Conservation (phyloP, 306 rosid genomes). For the Arachis stenosperma region DNA sequence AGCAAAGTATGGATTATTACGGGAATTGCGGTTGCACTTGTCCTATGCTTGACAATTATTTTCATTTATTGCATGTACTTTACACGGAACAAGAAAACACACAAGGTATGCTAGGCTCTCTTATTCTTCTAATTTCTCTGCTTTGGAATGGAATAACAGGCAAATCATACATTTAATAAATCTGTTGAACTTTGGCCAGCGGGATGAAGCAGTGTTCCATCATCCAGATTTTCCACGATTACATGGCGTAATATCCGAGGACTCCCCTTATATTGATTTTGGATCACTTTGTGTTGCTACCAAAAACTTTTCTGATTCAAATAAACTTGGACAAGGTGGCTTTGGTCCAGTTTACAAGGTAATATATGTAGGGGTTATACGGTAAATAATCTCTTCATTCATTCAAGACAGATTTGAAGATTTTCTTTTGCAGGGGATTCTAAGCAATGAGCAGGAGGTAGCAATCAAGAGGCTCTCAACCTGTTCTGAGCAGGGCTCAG, state of each 20-base stretch:
- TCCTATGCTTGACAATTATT: slow-evolving; percentile 38
- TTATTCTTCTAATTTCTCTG: slow-evolving; percentile 11
- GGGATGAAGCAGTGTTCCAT: not conserved
- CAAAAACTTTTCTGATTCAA: slow-evolving; percentile 52
- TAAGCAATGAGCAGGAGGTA: slow-evolving; percentile 58
- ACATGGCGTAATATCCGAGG: slow-evolving; percentile 18
- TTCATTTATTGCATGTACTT: slow-evolving; percentile 37
- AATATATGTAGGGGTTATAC: slow-evolving; percentile 3
- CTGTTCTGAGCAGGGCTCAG: slow-evolving; percentile 63
- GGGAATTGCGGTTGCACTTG: slow-evolving; percentile 18
- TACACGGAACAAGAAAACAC: slow-evolving; percentile 30
- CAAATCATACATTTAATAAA: not conserved
- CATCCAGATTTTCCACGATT: slow-evolving; percentile 7
- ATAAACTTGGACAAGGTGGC: slow-evolving; percentile 79
- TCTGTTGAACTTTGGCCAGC: not conserved
- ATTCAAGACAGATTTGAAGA: not conserved
- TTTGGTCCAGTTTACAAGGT: slow-evolving; percentile 86
- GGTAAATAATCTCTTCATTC: not conserved
- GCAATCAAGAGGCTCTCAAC: slow-evolving; percentile 75
- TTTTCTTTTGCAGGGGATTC: slow-evolving; percentile 41
- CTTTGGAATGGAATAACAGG: slow-evolving; percentile 29
- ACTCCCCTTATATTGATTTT: slow-evolving; percentile 54
- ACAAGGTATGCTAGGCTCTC: not conserved
- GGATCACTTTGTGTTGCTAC: slow-evolving; percentile 58
- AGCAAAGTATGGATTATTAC: slow-evolving; percentile 43